These are phyloP conservation scores for Torulaspora franciscae DNA, from an alignment of 805 yeast genomes.

Conservation along the genomic window DNA sequence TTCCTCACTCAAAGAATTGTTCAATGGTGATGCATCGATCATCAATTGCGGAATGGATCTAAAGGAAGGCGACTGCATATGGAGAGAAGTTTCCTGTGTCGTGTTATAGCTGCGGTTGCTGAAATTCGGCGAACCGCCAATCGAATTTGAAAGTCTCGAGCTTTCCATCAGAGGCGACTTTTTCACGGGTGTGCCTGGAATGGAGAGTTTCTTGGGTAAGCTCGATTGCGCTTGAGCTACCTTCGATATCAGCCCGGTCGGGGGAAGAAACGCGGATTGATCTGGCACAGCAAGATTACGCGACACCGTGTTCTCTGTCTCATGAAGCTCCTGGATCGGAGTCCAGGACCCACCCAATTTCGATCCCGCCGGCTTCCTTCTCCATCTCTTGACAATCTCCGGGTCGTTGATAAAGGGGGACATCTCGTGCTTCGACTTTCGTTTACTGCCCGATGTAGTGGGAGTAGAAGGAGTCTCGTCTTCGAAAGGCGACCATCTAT, in stretches of 20 bases:
- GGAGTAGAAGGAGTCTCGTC: slow-evolving; percentile 19
- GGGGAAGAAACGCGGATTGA: slow-evolving; percentile 26
- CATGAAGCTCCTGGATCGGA: slow-evolving; percentile 8
- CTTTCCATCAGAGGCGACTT: slow-evolving; percentile 26
- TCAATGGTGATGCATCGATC: slow-evolving; percentile 22
- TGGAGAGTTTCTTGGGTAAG: slow-evolving; percentile 24
- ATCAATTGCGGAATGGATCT: slow-evolving; percentile 16
- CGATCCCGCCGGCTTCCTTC: slow-evolving; percentile 13
- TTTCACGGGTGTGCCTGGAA: slow-evolving; percentile 34
- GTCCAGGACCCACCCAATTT: slow-evolving; percentile 10
- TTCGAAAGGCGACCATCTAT: slow-evolving; percentile 30
- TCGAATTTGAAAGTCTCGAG: slow-evolving; percentile 11
- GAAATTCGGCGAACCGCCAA: slow-evolving; percentile 17
- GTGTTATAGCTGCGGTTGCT: slow-evolving; percentile 11
- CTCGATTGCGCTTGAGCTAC: slow-evolving; percentile 13
- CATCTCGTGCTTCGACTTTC: slow-evolving; percentile 29
- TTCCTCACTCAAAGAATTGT: slow-evolving; percentile 5
- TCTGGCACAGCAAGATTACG: slow-evolving; percentile 20
- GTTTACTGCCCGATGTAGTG: slow-evolving; percentile 21
- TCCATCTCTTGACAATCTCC: slow-evolving; percentile 20
- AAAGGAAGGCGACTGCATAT: slow-evolving; percentile 21
- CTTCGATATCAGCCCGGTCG: slow-evolving; percentile 31
- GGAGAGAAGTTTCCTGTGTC: slow-evolving; percentile 20
- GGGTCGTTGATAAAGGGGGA: slow-evolving; percentile 33
- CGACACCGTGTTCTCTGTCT: slow-evolving; percentile 10